Conservation (phyloP, 345 rosid species). For the Boechera retrofracta region DNA sequence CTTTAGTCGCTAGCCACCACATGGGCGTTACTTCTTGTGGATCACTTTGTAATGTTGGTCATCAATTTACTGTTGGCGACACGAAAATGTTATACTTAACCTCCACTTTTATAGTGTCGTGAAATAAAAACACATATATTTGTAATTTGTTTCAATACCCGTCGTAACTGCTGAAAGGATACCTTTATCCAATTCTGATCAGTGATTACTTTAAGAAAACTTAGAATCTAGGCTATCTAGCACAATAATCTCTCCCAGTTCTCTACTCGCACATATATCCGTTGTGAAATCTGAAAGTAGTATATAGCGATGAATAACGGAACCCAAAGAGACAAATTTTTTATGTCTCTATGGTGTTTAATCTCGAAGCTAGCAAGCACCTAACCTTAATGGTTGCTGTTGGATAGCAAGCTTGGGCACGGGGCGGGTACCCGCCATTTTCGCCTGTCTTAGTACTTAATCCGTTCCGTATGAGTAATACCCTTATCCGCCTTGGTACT, state of each 20-base stretch:
- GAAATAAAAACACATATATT: not conserved
- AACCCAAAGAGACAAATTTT: not conserved
- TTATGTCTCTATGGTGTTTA: not conserved
- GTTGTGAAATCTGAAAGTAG: not conserved
- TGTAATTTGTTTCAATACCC: not conserved
- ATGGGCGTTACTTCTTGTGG: slow-evolving; percentile 15
- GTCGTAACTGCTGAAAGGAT: not conserved
- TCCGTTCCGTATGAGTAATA: too few relatives aligned
- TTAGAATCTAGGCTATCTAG: not conserved
- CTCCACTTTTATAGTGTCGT: slow-evolving; percentile 3
- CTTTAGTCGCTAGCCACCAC: slow-evolving; percentile 34
- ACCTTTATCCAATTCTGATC: not conserved
- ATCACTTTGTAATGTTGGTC: slow-evolving; percentile 1
- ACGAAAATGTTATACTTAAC: not conserved
- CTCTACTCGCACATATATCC: not conserved
- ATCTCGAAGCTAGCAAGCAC: not conserved
- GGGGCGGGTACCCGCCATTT: too few relatives aligned
- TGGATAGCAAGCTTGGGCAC: not conserved
- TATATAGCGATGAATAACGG: not conserved
- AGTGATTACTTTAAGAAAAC: not conserved
- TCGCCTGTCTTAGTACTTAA: too few relatives aligned
- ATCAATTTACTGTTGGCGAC: slow-evolving; percentile 20
- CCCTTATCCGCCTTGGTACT: too few relatives aligned
- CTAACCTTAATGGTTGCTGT: not conserved
- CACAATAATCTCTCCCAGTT: not conserved